Base-by-base conservation (phyloP, 345 rosid genomes). In the Citrus sp. region DNA sequence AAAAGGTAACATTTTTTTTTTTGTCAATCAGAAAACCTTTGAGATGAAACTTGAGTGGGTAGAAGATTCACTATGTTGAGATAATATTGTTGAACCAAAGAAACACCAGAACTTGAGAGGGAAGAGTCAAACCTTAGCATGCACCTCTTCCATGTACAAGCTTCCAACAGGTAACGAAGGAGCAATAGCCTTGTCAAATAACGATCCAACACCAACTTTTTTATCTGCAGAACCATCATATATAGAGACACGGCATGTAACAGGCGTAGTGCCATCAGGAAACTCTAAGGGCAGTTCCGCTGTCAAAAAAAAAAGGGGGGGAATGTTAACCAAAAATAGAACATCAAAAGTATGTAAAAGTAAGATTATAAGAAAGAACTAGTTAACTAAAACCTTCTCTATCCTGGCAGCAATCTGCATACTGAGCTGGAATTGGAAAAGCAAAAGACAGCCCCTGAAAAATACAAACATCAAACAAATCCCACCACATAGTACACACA, bases 211-310 rank as follows among this genome's bases (percentile, higher is more conserved):
- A 58, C 97, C 99, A 72, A 92, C 99, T 71, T 91, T 96, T 81
- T 96, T 94, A 81, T 93, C 97, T 4, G 88, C 77, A 13, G 95
- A 92, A 74, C 89, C 87, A 75, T 94, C 92, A 80, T 92, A 96
- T 80, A 96, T 85, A 66, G 95, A 96, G 66, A 94, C 95, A 56
- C 99, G 97, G 60, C 98, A 92, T 66, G 99, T 91, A 59, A 96
- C 99, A 71, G 99, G 99, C 28, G 98, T 94, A 22, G 98, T 96
- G 49, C 99, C 99, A 87, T 94, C 97, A 8, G 99, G 97, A 86
- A 96, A 94, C 90, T 96, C 99, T 80, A 94, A 83, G 6, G 99
- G 99, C 64, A 94, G 80, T 84, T 91, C 98, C 84, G 93, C 99
- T 96, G 82, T 76, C 78, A 80, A 54, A 60, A 72, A 59, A 67